phyloP scores from a whole-genome alignment of 108 stramenopile species.

The Aureococcus anophagefferens region DNA sequence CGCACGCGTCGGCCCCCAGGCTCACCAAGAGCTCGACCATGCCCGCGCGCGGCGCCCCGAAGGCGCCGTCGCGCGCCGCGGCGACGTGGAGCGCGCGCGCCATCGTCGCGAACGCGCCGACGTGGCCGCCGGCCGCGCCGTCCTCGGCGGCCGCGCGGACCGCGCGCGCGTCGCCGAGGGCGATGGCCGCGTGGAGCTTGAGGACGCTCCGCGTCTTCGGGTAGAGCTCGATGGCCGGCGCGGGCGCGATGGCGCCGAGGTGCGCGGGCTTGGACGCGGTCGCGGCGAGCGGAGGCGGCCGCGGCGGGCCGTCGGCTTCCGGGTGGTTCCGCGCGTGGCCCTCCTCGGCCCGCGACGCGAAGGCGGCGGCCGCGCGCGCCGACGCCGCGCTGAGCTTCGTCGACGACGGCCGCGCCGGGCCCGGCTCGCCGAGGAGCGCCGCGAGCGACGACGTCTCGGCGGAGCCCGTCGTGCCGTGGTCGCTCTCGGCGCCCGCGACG shows the following conservation, averaged over 20 bases:
- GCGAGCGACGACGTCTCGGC: background rate
- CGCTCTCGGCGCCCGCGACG: too few species aligned
- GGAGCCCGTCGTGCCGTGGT: too few species aligned
- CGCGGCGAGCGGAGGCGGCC: too few species aligned
- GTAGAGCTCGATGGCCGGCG: background rate
- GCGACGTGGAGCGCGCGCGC: background rate
- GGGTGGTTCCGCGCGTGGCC: too few species aligned
- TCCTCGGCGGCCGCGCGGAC: background rate
- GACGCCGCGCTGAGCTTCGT: background rate
- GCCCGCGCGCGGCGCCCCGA: background rate
- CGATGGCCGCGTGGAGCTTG: background rate
- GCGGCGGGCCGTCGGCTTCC: too few species aligned
- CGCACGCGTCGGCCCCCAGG: background rate
- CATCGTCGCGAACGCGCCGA: background rate
- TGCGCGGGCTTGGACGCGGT: background rate
- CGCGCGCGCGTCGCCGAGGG: background rate
- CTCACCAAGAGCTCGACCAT: background rate
- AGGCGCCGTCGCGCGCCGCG: background rate
- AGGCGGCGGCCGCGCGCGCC: background rate
- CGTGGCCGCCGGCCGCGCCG: background rate
- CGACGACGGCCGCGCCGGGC: too few species aligned
- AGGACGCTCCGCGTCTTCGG: background rate
- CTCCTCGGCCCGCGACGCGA: background rate
- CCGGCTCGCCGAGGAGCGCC: background rate
- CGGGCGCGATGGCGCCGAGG: background rate